Conservation (phyloP, 2,329 filamentous ascomycete genomes). For the Fusarium nurragi region DNA sequence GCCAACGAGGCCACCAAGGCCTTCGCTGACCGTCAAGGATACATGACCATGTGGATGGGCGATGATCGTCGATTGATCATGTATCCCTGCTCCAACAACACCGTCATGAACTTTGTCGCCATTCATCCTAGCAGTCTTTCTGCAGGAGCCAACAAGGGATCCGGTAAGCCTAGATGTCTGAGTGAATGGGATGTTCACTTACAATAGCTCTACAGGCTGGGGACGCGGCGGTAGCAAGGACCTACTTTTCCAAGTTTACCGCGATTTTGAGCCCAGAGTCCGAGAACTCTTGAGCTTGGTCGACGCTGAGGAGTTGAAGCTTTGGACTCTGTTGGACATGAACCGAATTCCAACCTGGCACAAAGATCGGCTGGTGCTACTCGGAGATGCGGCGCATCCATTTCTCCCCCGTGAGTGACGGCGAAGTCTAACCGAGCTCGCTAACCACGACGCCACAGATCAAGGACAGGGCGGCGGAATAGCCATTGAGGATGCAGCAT, state of each 20-base stretch:
- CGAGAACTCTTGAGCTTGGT: slow-evolving; percentile 54
- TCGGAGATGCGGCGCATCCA: slow-evolving; percentile 76
- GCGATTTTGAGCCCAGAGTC: slow-evolving; percentile 55
- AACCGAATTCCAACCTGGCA: slow-evolving; percentile 65
- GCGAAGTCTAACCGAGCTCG: rapidly evolving
- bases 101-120: slow-evolving; percentile 59
- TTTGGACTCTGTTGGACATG: slow-evolving; percentile 72
- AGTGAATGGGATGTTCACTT: not conserved
- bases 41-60: slow-evolving; percentile 52
- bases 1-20: slow-evolving; percentile 35
- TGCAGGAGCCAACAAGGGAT: slow-evolving; percentile 6
- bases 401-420: slow-evolving; percentile 60
- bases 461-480: slow-evolving; percentile 58
- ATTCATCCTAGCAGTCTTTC: slow-evolving; percentile 56
- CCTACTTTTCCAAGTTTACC: slow-evolving; percentile 51
- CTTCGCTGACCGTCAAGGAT: slow-evolving; percentile 20
- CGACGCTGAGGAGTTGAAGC: slow-evolving; percentile 57
- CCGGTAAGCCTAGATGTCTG: not conserved
- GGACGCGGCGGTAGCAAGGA: slow-evolving; percentile 50
- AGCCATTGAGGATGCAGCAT: slow-evolving; percentile 74
- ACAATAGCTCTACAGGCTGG: slow-evolving; percentile 48
- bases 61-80: slow-evolving; percentile 56
- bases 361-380: slow-evolving; percentile 61
- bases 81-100: slow-evolving; percentile 58
- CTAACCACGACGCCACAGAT: not conserved